These are phyloP conservation scores for Rhododendron griersonianum DNA, from an alignment of 148 eudicot species.

Conservation along the genomic window DNA sequence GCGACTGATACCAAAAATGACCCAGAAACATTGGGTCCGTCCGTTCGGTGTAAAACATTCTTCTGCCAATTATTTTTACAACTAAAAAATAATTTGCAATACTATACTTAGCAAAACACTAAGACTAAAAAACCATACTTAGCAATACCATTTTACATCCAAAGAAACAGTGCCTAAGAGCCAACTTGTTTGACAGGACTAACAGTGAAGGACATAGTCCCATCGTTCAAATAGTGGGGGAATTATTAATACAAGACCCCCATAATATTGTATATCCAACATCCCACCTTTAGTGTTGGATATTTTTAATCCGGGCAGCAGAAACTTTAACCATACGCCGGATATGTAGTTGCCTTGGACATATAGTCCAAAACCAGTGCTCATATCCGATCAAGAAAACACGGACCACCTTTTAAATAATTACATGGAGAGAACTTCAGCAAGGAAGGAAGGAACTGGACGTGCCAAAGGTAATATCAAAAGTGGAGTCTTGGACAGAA, in stretches of 20 bases:
- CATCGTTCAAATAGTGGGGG: neutral
- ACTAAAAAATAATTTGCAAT: neutral
- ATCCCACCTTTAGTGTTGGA: neutral
- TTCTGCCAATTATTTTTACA: neutral
- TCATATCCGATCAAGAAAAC: neutral
- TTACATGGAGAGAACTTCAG: neutral
- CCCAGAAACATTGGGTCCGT: neutral
- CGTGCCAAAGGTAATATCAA: neutral
- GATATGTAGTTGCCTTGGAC: neutral
- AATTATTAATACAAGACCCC: neutral
- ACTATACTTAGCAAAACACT: neutral
- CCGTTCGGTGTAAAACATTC: neutral
- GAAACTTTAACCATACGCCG: neutral
- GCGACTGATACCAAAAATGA: neutral
- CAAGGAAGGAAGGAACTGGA: neutral
- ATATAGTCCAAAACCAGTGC: neutral
- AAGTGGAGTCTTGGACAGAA: neutral
- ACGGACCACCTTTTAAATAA: neutral
- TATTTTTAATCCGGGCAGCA: neutral
- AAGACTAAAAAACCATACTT: neutral
- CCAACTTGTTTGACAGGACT: neutral
- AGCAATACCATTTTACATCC: neutral
- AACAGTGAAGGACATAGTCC: neutral
- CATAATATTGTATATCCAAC: neutral
- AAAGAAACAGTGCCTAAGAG: neutral